These are phyloP conservation scores for Trebouxia sp. DNA, from an alignment of 139 green algal species.

Conservation along the genomic window DNA sequence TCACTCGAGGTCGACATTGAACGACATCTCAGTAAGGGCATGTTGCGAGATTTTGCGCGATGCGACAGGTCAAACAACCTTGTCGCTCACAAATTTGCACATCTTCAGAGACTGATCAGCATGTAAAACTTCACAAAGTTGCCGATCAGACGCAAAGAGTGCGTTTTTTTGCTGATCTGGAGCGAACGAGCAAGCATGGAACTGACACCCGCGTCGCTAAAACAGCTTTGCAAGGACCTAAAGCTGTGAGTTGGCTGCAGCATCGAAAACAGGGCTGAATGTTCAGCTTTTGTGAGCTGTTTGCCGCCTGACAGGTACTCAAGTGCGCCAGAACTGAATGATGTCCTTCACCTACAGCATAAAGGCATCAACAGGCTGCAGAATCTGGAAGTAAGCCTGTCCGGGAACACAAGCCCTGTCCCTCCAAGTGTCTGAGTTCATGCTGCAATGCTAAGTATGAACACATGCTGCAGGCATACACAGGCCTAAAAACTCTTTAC, in stretches of 20 bases:
- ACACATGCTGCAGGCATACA: conserved; percentile 64
- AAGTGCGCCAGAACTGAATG: conserved; percentile 69
- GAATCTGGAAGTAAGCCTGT: conserved; percentile 61
- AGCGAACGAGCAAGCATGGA: conserved; percentile 1
- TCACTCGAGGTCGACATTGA: too few relatives aligned
- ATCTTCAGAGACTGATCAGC: too few relatives aligned
- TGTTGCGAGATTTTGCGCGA: too few relatives aligned
- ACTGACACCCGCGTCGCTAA: conserved; percentile 57
- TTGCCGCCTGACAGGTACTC: conserved; percentile 53
- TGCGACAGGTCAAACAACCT: too few relatives aligned
- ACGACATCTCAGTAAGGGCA: too few relatives aligned
- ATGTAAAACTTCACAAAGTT: too few relatives aligned
- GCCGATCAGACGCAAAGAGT: too few relatives aligned
- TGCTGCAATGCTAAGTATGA: background rate
- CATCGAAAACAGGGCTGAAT: background rate
- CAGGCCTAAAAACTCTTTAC: conserved; percentile 75
- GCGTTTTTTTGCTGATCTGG: background rate
- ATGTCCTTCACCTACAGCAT: conserved; percentile 77
- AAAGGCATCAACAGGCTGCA: conserved; percentile 73
- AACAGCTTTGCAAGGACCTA: conserved; percentile 59
- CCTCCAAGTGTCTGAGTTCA: background rate
- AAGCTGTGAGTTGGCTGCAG: conserved; percentile 54
- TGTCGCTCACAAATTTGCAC: too few relatives aligned
- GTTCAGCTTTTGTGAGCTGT: background rate
- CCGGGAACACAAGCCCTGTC: background rate